Evolutionary conservation across 2,329 filamentous ascomycete genomes (phyloP), one percentile per base, ranked within the genome.

Genomic region (Rhexocercosporidium sp.): DNA sequence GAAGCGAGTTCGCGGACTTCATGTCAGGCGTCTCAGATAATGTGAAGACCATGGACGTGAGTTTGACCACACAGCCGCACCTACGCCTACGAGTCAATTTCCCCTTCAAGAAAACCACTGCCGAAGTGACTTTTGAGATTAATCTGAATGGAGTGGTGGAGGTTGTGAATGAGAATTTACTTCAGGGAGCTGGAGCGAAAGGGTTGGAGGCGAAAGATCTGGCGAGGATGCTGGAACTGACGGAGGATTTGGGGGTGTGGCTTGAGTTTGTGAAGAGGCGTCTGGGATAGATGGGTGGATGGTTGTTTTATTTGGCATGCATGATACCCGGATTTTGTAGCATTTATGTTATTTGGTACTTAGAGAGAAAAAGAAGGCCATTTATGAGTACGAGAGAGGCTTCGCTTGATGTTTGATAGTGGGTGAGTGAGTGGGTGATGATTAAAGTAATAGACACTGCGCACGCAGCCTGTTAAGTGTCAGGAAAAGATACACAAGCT

Each of bases 171-270:
- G 70, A 78, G 67, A 77, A 76, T 67, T 29, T 79, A 14, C 29
- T 78, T 4, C 20, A 56, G 2, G 37, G 37, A 6, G 56, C 20
- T 31, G 69, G 70, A 46, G 66, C 49, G 6, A 69, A 62, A 25
- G 69, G 62, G 6, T 59, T 76, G 22, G 71, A 65, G 1, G 65
- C 74, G 7, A 78, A 75, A 69, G 78, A 78, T 70, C 51, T 85
- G 64, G 81, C 76, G 1, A 78, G 73, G 65, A 83, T 81, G 63
- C 66, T 86, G 65, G 82, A 84, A 60, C 70, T 82, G 3, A 79
- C 77, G 65, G 83, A 81, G 41, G 82, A 86, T 76, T 68, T 86
- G 49, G 82, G 82, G 0, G 76, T 85, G 29, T 86, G 84, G 83
- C 78, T 79, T 9, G 84, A 86, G 76, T 86, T 83, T 82, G 69